Percentiles rank a stretch among this genome's conserved stretches.
Conservation (phyloP, 176 grass and related monocot species). For the Ananas comosus region DNA sequence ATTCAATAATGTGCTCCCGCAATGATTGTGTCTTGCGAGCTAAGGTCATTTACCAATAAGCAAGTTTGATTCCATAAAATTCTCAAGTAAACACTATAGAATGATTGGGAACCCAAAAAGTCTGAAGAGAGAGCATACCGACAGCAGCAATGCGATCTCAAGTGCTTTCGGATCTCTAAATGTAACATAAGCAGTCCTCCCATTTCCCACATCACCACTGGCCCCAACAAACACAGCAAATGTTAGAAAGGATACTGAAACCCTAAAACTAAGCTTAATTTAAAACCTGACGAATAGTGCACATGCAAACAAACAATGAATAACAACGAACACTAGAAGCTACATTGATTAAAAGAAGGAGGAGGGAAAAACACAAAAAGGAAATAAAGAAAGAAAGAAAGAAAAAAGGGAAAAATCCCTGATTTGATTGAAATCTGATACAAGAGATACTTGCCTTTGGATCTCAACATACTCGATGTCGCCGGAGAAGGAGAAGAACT, state of each 20-base stretch:
- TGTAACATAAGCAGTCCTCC: slow-evolving; percentile 72
- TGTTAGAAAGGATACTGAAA: not conserved
- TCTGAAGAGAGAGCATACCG: slow-evolving; percentile 30
- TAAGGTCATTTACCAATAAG: too few relatives aligned
- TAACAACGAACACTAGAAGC: too few relatives aligned
- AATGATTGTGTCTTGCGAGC: too few relatives aligned
- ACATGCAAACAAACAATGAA: too few relatives aligned
- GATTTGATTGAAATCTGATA: not conserved
- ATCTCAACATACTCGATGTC: slow-evolving; percentile 90
- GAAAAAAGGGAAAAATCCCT: not conserved
- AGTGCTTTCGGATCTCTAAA: slow-evolving; percentile 90
- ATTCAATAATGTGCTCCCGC: too few relatives aligned
- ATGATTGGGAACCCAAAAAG: too few relatives aligned
- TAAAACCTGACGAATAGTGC: too few relatives aligned
- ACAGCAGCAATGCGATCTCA: slow-evolving; percentile 81
- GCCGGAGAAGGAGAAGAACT: slow-evolving; percentile 99
- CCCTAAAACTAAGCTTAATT: too few relatives aligned
- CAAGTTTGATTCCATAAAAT: too few relatives aligned
- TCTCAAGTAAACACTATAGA: too few relatives aligned
- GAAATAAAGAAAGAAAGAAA: not conserved
- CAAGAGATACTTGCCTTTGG: slow-evolving; percentile 28
- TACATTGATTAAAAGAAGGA: not conserved
- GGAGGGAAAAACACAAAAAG: too few relatives aligned
- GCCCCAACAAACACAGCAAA: slow-evolving; percentile 2
- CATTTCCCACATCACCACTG: slow-evolving; percentile 42